Base-by-base conservation (phyloP, 345 rosid genomes). In the Pelargonium nanum region DNA sequence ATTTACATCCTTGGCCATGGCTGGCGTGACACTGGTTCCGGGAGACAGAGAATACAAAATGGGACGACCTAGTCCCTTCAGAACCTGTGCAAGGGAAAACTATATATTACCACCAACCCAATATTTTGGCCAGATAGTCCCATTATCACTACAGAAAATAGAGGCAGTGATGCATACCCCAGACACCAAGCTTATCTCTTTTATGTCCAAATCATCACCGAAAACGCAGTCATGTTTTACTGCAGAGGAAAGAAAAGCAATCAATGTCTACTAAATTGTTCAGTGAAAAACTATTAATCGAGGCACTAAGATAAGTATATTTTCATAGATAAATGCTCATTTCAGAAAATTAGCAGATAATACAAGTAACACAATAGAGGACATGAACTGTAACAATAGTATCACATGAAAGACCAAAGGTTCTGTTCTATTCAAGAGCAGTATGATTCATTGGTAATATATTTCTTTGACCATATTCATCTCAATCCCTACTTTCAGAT, bases 141-240 rank as follows among this genome's bases (percentile, higher is more conserved):
- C 24, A 26, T 19, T 44, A 44, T 19, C 28, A 60, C 26, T 21
- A 45, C 34, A 64, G 26, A 57, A 66, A 28, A 65, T 62, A 5
- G 32, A n/a, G n/a, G n/a, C n/a, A n/a, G n/a, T n/a, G n/a, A n/a
- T n/a, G 17, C 15, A 1, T 79, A 87, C 92, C 85, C 82, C 83
- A 15, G 96, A 88, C 26, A 88, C 95, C 61, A 56, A 62, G 22
- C 67, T 78, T 62, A 86, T 85, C 81, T 86, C 92, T 48, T 74
- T 82, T 65, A 83, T 2, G 59, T 85, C 81, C 71, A 86, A 79
- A 76, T 91, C 96, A 55, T 73, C 76, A 22, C 98, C 96, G 72
- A 91, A 91, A 32, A 85, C 83, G 22, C 96, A 88, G 67, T 91
- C 96, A 63, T 86, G 81, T 73, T 91, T 91, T 1, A 91, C 98